Base-by-base conservation (phyloP, 257 asterid species). In the Linaria vulgaris region DNA sequence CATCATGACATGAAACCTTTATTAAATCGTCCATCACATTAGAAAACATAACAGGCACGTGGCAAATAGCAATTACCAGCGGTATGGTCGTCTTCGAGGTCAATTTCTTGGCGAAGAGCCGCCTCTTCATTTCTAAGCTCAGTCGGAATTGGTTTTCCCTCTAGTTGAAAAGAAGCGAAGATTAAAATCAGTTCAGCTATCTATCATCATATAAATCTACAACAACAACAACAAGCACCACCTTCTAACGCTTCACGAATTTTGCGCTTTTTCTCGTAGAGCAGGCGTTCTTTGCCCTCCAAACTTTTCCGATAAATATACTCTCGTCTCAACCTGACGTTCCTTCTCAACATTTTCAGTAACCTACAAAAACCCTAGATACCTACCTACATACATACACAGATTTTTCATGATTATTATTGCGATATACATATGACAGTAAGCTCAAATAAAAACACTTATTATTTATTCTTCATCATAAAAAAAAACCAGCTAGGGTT, bases 111-210 rank as follows among this genome's bases (percentile, higher is more conserved):
- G 30, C 99, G 91, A 59, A 92, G 94, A 6, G 94, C 95, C 0
- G 89, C 91, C 74, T 92, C 99, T 72, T 92, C 97, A 46, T 92
- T 89, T 63, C 96, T 77, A 59, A 92, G 96, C 86, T 92, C 99
- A 44, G 97, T 92, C 13, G 99, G 99, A 67, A 92, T 92, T 8
- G 99, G 95, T 71, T 88, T 92, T 53, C 96, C 96, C 91, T 87
- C 99, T 92, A 73, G 58, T 54, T 30, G 65, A 9, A 59, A 20
- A 12, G 53, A 17, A 20, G 27, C 8, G n/a, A 15, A 34, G 1
- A 14, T 15, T 3, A 34, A 69, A 4, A 34, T 34, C 9, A 8
- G 41, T 34, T 34, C 10, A 34, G 5, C 41, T 7, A 8, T 34
- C 10, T 3, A 3, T 30, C 37, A 27, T 27, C 34, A 27, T 2